These are phyloP conservation scores for Boletus fagicola DNA, from an alignment of 768 basidiomycete genomes.

Conservation along the genomic window DNA sequence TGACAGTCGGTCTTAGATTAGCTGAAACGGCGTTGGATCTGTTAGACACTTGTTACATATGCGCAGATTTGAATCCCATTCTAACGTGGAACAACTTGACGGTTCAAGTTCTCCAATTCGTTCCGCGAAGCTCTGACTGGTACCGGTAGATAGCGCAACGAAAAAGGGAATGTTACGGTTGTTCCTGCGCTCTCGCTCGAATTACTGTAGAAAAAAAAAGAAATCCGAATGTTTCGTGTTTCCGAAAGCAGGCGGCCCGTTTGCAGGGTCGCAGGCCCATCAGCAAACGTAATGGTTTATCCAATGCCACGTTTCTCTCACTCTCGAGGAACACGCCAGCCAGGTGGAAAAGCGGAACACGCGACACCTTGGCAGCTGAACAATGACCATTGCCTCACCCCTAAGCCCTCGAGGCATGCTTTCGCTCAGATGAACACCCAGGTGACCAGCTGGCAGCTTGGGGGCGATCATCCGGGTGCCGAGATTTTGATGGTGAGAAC, in stretches of 20 bases:
- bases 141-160: neutral
- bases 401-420: neutral
- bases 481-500: conserved; percentile 11
- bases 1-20: conserved; percentile 12
- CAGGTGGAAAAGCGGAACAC: conserved; percentile 4
- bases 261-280: conserved; percentile 12
- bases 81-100: neutral
- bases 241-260: conserved; percentile 4
- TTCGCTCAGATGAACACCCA: conserved; percentile 2
- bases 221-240: conserved; percentile 2
- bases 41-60: neutral
- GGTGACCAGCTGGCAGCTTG: neutral
- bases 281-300: conserved; percentile 13
- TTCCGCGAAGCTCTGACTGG: conserved; percentile 1
- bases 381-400: neutral
- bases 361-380: neutral
- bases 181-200: neutral
- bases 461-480: conserved; percentile 6
- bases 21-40: conserved; percentile 21
- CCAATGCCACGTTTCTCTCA: conserved; percentile 1
- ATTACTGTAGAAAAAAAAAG: neutral
- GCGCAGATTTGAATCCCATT: neutral
- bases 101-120: neutral
- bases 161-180: conserved; percentile 18
- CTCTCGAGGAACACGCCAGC: neutral